Conservation (phyloP, 2,329 filamentous ascomycete species). For the Teratosphaeria nubilosa region DNA sequence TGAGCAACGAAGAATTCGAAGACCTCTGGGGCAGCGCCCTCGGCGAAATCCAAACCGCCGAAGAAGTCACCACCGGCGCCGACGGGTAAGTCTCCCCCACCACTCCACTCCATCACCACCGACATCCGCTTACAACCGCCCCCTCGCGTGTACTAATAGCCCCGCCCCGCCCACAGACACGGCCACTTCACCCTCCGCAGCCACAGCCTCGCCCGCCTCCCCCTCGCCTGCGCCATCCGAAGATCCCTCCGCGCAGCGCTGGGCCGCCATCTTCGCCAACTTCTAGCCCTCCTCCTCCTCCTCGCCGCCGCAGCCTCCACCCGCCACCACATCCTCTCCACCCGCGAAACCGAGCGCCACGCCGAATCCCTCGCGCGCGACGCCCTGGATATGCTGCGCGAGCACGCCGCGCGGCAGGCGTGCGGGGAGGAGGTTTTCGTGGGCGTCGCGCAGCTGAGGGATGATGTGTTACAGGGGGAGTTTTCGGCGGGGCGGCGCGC, state of each 20-base stretch:
- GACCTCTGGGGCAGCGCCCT: slow-evolving; percentile 71
- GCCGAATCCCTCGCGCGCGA: slow-evolving; percentile 75
- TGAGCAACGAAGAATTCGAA: slow-evolving; percentile 83
- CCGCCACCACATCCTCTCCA: slow-evolving; percentile 52
- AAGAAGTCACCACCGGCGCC: slow-evolving; percentile 48
- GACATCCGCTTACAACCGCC: slow-evolving; percentile 8
- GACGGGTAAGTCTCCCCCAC: slow-evolving; percentile 45
- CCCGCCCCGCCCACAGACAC: slow-evolving; percentile 53
- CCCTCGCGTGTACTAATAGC: slow-evolving; percentile 66
- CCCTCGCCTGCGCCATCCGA: slow-evolving; percentile 71
- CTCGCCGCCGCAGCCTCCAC: slow-evolving; percentile 49
- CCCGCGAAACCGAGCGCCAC: slow-evolving; percentile 55
- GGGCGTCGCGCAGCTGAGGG: slow-evolving; percentile 77
- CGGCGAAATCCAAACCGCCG: slow-evolving; percentile 55
- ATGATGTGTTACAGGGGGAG: slow-evolving; percentile 77
- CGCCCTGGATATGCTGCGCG: slow-evolving; percentile 73
- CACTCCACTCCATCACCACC: slow-evolving; percentile 7
- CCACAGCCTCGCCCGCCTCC: slow-evolving; percentile 83
- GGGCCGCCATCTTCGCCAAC: slow-evolving; percentile 78
- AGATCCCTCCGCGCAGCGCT: slow-evolving; percentile 68
- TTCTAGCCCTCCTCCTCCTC: slow-evolving; percentile 54
- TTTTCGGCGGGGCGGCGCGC: slow-evolving; percentile 68
- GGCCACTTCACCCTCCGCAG: slow-evolving; percentile 55
- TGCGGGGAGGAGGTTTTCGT: slow-evolving; percentile 71
- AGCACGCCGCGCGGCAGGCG: slow-evolving; percentile 65